Percentiles rank a stretch among this genome's conserved stretches.
These are phyloP conservation scores for Nigrospora sphaerica DNA, from an alignment of 2,329 filamentous ascomycete species.

Conservation along the genomic window DNA sequence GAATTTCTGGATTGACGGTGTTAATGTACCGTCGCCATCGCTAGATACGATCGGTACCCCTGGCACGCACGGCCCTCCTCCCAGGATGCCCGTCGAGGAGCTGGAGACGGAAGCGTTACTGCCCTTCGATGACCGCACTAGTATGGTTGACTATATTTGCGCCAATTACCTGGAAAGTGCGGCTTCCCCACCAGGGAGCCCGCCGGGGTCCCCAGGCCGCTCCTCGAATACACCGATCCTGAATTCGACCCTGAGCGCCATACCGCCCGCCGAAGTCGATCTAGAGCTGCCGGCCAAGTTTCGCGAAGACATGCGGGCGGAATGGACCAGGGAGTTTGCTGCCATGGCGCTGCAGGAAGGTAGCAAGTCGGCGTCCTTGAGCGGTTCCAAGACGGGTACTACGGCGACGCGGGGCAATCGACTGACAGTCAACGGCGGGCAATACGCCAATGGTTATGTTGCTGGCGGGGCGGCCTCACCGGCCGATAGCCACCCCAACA, in stretches of 20 bases:
- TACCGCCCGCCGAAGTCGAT: constrained; percentile 29
- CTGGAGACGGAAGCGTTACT: constrained; percentile 58
- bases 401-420: constrained; percentile 45
- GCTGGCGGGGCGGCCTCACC: constrained; percentile 34
- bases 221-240: constrained; percentile 56
- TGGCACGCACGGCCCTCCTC: constrained; percentile 34
- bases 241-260: constrained; percentile 35
- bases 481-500: constrained; percentile 40
- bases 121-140: constrained; percentile 67
- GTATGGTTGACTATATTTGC: constrained; percentile 69
- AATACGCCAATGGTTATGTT: constrained; percentile 27
- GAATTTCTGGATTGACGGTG: constrained; percentile 70
- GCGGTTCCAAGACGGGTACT: constrained; percentile 64
- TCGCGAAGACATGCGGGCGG: constrained; percentile 67
- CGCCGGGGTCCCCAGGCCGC: constrained; percentile 61
- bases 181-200: constrained; percentile 60
- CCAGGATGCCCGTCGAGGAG: constrained; percentile 40
- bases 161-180: constrained; percentile 59
- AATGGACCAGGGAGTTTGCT: constrained; percentile 74
- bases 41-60: constrained; percentile 55
- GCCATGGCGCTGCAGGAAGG: constrained; percentile 61
- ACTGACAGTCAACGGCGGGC: constrained; percentile 48
- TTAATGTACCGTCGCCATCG: constrained; percentile 62
- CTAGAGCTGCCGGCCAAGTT: constrained; percentile 59
- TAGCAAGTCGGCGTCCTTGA: constrained; percentile 67